Percentiles rank a stretch among this genome's conserved stretches.
These are phyloP conservation scores for Echria macrotheca DNA, from an alignment of 495 filamentous ascomycete species.

Conservation along the genomic window DNA sequence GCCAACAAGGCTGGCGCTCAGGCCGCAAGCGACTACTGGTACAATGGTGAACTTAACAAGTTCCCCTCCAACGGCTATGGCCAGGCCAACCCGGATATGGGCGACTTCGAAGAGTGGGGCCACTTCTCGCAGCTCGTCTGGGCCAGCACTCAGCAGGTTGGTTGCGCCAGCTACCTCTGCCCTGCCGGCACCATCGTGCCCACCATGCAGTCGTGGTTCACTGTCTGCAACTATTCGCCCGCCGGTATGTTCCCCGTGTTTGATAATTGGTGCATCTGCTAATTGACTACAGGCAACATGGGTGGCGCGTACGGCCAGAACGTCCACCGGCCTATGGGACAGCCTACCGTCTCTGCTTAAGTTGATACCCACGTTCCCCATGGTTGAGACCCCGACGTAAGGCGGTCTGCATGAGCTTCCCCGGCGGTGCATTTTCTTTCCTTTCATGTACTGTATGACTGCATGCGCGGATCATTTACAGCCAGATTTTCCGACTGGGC, in stretches of 20 bases:
- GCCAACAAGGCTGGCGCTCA: conserved; percentile 47
- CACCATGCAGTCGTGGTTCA: conserved; percentile 46
- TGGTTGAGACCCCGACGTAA: conserved; percentile 16
- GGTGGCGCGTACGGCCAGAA: conserved; percentile 60
- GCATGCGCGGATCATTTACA: conserved; percentile 14
- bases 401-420: no score
- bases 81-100: conserved; percentile 45
- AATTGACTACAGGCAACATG: conserved; percentile 56
- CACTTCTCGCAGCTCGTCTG: conserved; percentile 93
- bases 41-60: conserved; percentile 65
- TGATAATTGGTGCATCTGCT: conserved; percentile 12
- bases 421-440: conserved; percentile 27
- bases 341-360: conserved; percentile 19
- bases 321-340: conserved; percentile 48
- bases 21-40: conserved; percentile 72
- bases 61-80: conserved; percentile 38
- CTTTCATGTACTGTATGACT: conserved; percentile 31
- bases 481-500: not conserved
- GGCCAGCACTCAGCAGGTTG: conserved; percentile 63
- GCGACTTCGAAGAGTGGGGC: conserved; percentile 64
- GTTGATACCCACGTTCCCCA: not conserved
- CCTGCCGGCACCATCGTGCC: conserved; percentile 39
- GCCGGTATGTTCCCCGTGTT: conserved; percentile 47
- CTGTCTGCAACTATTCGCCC: conserved; percentile 86
- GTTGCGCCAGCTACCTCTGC: conserved; percentile 62